These are phyloP conservation scores for Draba incana DNA, from an alignment of 345 rosid species.

Conservation along the genomic window DNA sequence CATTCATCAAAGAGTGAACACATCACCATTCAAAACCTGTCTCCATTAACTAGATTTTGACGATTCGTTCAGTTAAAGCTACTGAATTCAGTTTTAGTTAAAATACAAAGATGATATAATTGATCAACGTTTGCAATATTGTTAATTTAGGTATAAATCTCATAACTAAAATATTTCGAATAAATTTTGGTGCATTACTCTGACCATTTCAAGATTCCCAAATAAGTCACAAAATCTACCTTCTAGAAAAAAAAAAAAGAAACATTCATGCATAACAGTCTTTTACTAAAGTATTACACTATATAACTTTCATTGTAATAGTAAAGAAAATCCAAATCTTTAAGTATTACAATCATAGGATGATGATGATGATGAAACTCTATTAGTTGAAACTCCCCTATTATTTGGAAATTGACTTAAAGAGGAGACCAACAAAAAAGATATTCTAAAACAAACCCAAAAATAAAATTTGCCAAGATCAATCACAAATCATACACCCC, in stretches of 20 bases:
- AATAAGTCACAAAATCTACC: too few species aligned
- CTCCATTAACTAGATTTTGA: not conserved
- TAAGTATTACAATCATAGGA: conserved; percentile 35
- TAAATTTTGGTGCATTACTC: too few species aligned
- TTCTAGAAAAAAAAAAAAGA: too few species aligned
- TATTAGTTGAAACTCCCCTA: conserved; percentile 33
- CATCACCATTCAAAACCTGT: conserved; percentile 3
- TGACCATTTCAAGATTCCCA: too few species aligned
- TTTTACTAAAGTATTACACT: not conserved
- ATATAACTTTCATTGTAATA: conserved; percentile 32
- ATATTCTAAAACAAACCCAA: conserved; percentile 26
- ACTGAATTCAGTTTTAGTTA: not conserved
- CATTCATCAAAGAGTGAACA: conserved; percentile 10
- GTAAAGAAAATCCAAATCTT: conserved; percentile 35
- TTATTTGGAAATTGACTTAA: conserved; percentile 33
- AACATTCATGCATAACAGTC: not conserved
- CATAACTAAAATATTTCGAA: not conserved
- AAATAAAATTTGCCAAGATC: conserved; percentile 29
- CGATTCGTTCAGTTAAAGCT: not conserved
- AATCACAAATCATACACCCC: conserved; percentile 36
- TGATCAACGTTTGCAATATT: not conserved
- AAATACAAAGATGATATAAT: too few species aligned
- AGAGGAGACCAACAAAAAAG: conserved; percentile 31
- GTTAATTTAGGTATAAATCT: not conserved
- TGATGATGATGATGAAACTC: conserved; percentile 30